Conservation (phyloP, 129 eudicot genomes). For the Lonicera japonica region DNA sequence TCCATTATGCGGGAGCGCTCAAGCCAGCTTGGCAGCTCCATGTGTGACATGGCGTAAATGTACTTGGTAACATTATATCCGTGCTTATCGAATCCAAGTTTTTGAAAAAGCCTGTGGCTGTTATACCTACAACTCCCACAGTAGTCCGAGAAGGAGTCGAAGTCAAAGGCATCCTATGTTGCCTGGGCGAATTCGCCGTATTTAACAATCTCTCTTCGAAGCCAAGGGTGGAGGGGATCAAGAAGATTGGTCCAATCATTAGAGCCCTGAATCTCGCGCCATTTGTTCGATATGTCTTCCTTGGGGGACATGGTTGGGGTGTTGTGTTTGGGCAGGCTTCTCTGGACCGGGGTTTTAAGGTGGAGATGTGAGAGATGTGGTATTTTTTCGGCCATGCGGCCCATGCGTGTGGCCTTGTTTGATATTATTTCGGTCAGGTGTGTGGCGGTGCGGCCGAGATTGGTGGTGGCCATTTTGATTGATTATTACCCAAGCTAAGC, state of each 20-base stretch:
- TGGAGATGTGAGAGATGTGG: conserved; percentile 21
- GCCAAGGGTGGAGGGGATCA: conserved; percentile 51
- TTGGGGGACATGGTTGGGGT: conserved; percentile 52
- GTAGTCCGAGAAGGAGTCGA: conserved; percentile 59
- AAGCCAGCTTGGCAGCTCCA: conserved; percentile 57
- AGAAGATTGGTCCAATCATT: conserved; percentile 60
- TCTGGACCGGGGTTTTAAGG: conserved; percentile 22
- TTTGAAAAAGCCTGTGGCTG: conserved; percentile 34
- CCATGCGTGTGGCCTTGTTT: conserved; percentile 21
- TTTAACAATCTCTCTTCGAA: conserved; percentile 53
- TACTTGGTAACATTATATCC: conserved; percentile 61
- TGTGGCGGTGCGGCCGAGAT: conserved; percentile 28
- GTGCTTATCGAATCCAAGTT: conserved; percentile 35
- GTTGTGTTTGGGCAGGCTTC: conserved; percentile 2
- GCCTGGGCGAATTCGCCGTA: conserved; percentile 85
- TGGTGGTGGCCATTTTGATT: conserved; percentile 28
- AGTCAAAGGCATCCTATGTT: conserved; percentile 72
- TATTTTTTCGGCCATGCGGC: conserved; percentile 21
- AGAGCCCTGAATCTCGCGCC: conserved; percentile 68
- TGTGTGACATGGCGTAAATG: conserved; percentile 68
- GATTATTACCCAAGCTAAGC: neutral
- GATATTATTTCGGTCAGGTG: conserved; percentile 1
- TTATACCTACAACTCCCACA: conserved; percentile 66
- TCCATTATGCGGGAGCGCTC: conserved; percentile 47
- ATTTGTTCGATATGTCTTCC: conserved; percentile 42